Base-by-base conservation (phyloP, 345 rosid genomes). In the Bruguiera sexangula region DNA sequence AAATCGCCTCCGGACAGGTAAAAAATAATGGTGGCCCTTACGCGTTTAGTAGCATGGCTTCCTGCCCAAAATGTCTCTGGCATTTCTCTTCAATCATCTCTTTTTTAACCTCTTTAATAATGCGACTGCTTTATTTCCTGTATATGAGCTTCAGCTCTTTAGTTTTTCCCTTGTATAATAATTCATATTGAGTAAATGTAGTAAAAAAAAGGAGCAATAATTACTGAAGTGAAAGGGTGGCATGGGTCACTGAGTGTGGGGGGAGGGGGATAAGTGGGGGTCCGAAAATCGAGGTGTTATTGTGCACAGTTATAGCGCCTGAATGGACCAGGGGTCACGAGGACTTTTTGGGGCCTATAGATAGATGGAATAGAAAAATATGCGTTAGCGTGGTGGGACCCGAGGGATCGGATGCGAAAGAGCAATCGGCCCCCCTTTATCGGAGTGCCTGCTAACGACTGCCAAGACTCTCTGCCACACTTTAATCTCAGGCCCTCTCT, bases 1-100 rank as follows among this genome's bases (percentile, higher is more conserved):
- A 75, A 32, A 67, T 95, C 39, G 93, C 96, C 70, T 84, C 97
- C 36, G 97, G 97, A 15, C 89, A 84, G 85, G 97, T 89, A 80
- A 80, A 16, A 3, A 21, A 13, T 24, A 30, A 30, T 22, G 19
- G 20, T 11, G 48, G 48, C 48, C 48, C 48, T 2, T 39, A 2
- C 16, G 48, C 4, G 16, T 39, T 32, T 3, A 39, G 3, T 10
- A 39, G 0, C 11, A 9, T 39, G 48, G 48, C 46, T 10, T 39
- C 3, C 0, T 39, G 46, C 46, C 46, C 46, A 2, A 39, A 39
- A 10, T 39, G 46, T 10, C 46, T 39, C 15, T 11, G 9, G 29
- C 15, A 22, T 21, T 54, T 2, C 26, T 54, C 20, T 8, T 54
- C 26, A 6, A 10, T 13, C 16, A 21, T 9, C 3, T 11, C 3